These are phyloP conservation scores for Apiotrichum laibachii DNA, from an alignment of 1,284 basidiomycete species.

Conservation along the genomic window DNA sequence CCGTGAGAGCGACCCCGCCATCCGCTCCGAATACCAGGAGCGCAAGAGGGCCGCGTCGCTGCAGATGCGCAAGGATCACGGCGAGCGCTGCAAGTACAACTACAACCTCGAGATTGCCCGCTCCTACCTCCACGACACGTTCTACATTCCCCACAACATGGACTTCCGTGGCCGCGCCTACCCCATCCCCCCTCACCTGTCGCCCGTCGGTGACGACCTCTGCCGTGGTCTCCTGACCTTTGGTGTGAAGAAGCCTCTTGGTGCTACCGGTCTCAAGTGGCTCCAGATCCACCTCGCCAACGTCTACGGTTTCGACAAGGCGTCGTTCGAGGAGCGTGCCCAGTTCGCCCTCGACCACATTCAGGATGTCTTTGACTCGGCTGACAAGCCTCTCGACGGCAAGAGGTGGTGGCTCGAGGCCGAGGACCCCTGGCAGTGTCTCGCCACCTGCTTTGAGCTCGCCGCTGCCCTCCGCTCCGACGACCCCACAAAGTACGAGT, in stretches of 20 bases:
- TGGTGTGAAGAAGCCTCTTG: slow-evolving; percentile 74
- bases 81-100: slow-evolving; percentile 87
- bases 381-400: slow-evolving; percentile 76
- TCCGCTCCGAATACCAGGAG: slow-evolving; percentile 61
- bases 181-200: slow-evolving; percentile 92
- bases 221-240: slow-evolving; percentile 86
- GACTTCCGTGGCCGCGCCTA: slow-evolving; percentile 98
- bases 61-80: slow-evolving; percentile 75
- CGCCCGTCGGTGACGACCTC: slow-evolving; percentile 94
- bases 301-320: slow-evolving; percentile 92
- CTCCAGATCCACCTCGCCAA: slow-evolving; percentile 92
- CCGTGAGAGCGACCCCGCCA: slow-evolving; percentile 65
- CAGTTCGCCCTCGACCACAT: slow-evolving; percentile 71
- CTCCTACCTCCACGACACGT: slow-evolving; percentile 62
- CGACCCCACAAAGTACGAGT: slow-evolving; percentile 69
- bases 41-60: slow-evolving; percentile 63
- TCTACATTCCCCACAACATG: slow-evolving; percentile 95
- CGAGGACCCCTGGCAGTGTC: slow-evolving; percentile 97
- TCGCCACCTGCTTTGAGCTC: slow-evolving; percentile 88
- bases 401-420: slow-evolving; percentile 83
- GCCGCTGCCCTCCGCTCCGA: slow-evolving; percentile 69
- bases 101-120: slow-evolving; percentile 97
- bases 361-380: slow-evolving; percentile 78
- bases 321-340: slow-evolving; percentile 85
- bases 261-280: slow-evolving; percentile 75